Evolutionary conservation across 441 rosid genomes (phyloP), one percentile per base, ranked within the genome.

Genomic region (Erysimum cheiri): DNA sequence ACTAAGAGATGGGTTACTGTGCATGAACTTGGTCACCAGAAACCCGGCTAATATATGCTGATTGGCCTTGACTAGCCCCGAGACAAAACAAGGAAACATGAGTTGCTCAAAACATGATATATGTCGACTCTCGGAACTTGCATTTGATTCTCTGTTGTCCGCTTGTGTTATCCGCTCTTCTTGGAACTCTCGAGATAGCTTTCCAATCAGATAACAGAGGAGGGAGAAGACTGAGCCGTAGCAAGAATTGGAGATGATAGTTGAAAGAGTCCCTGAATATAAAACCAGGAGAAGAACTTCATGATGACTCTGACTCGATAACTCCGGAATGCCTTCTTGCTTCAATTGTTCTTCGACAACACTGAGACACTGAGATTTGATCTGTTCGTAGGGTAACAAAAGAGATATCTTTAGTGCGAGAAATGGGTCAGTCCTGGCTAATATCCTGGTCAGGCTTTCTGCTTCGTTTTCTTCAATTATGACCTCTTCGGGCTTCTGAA

Each of bases 31-130:
- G 0, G 97, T 81, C 48, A 93, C 81, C 24, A 89, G 43, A 73
- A 86, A 83, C 70, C 97, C 98, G 0, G 97, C 99, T 11, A 96
- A 81, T 53, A 91, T 83, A 39, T 81, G 86, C 74, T 91, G 97
- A 70, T 84, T 84, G 2, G 83, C 89, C 80, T 82, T 88, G 56
- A 89, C 89, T 44, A 93, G 98, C 84, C 83, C 96, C 11, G 90
- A 75, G 64, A 91, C 43, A 53, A 89, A 87, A 58, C 77, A 57
- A 0, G 98, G 99, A 64, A 96, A 84, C 69, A 91, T 68, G 77
- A 89, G 70, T 72, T 83, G 85, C 55, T 78, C 78, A 50, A 93
- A 93, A 60, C 86, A 65, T 53, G 78, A 63, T 9, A 75, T 28
- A 17, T 48, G 60, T 48, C 70, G 75, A 28, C 56, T 64, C 37